These are phyloP conservation scores for Mollisia scopiformis DNA, from an alignment of 2,329 filamentous ascomycete genomes.

Conservation along the genomic window DNA sequence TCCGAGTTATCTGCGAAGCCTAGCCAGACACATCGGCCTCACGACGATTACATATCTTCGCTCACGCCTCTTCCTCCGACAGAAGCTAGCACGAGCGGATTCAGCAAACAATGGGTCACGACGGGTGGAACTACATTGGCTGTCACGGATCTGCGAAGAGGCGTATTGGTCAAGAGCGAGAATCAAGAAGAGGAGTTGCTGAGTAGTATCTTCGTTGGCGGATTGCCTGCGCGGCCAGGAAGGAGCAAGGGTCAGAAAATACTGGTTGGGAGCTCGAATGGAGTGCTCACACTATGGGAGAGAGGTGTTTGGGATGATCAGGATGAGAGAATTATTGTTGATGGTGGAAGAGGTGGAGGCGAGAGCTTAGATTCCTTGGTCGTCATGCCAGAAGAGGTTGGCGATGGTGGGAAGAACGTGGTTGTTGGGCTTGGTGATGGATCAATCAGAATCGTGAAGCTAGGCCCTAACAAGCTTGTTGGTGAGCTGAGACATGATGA, in stretches of 20 bases:
- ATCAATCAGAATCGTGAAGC: slow-evolving; percentile 73
- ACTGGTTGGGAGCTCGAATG: slow-evolving; percentile 74
- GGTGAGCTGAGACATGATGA: slow-evolving; percentile 76
- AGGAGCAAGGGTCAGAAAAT: slow-evolving; percentile 75
- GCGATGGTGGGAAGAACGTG: slow-evolving; percentile 70
- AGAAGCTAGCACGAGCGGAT: slow-evolving; percentile 81
- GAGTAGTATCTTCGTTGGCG: slow-evolving; percentile 77
- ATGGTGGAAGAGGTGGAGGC: slow-evolving; percentile 62
- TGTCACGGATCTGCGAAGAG: slow-evolving; percentile 84
- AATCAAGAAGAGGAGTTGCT: slow-evolving; percentile 94
- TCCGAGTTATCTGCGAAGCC: slow-evolving; percentile 63
- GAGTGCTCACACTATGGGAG: slow-evolving; percentile 92
- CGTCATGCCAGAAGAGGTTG: slow-evolving; percentile 70
- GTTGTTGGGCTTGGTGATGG: slow-evolving; percentile 85
- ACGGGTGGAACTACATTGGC: slow-evolving; percentile 91
- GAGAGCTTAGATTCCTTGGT: slow-evolving; percentile 83
- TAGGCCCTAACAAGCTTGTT: slow-evolving; percentile 74
- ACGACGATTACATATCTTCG: slow-evolving; percentile 91
- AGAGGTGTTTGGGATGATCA: slow-evolving; percentile 94
- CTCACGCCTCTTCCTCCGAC: slow-evolving; percentile 82
- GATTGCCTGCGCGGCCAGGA: slow-evolving; percentile 65
- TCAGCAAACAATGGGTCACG: slow-evolving; percentile 92
- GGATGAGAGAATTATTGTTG: slow-evolving; percentile 83
- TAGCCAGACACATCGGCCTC: slow-evolving; percentile 80
- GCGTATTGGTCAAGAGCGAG: slow-evolving; percentile 85